Percentiles rank a stretch among this genome's conserved stretches.
phyloP scores from a whole-genome alignment of 805 yeast genomes.

The Jamesozyma hellenica region DNA sequence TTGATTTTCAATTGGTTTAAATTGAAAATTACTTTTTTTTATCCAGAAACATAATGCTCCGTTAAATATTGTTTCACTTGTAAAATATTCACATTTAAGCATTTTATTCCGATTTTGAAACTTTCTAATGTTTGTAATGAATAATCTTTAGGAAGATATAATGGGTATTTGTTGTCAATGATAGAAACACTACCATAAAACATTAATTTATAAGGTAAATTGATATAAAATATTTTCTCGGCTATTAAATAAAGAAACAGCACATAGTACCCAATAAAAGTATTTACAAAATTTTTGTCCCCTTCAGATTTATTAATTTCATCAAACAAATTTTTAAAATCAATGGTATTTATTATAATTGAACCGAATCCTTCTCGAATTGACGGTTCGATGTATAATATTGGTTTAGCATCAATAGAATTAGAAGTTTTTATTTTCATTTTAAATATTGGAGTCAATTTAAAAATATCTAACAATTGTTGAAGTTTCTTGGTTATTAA shows the following conservation, averaged over 20 bases:
- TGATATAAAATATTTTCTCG: slow-evolving; percentile 10
- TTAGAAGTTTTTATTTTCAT: background rate
- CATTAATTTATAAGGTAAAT: slow-evolving; percentile 17
- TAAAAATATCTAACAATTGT: slow-evolving; percentile 12
- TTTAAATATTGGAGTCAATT: background rate
- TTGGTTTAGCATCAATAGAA: background rate
- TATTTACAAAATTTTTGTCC: slow-evolving; percentile 10
- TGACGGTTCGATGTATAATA: background rate
- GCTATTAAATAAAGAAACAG: slow-evolving; percentile 18
- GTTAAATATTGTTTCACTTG: slow-evolving; percentile 24
- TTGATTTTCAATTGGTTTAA: slow-evolving; percentile 42
- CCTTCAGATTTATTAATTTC: slow-evolving; percentile 5
- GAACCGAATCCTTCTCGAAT: background rate
- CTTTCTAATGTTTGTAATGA: slow-evolving; percentile 8
- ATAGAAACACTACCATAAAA: slow-evolving; percentile 24
- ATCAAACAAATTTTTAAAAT: slow-evolving; percentile 5
- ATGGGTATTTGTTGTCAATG: slow-evolving; percentile 13
- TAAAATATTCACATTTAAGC: slow-evolving; percentile 17
- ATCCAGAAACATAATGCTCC: slow-evolving; percentile 28
- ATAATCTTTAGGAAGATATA: slow-evolving; percentile 14
- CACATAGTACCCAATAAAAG: slow-evolving; percentile 23
- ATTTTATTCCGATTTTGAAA: slow-evolving; percentile 13
- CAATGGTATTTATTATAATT: background rate
- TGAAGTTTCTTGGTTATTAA: slow-evolving; percentile 12
- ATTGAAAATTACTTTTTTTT: background rate